phyloP scores from a whole-genome alignment of 495 filamentous ascomycete genomes.

The Chaetomium tenue region DNA sequence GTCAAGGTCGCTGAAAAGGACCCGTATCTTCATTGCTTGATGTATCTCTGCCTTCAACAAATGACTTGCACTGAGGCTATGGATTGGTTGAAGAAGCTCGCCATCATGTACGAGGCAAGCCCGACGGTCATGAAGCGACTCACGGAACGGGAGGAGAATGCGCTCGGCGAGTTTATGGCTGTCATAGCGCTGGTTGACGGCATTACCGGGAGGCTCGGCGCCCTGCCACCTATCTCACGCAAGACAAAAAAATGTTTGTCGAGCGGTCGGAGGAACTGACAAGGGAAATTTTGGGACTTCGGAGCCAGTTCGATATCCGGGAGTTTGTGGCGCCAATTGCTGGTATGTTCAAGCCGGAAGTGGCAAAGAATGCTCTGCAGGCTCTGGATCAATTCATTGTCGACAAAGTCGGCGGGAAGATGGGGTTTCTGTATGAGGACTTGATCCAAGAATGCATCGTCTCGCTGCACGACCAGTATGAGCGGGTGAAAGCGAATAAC shows the following conservation, averaged over 20 bases:
- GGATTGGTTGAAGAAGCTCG: constrained; percentile 32
- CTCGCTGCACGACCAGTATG: constrained; percentile 24
- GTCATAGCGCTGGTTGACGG: constrained; percentile 33
- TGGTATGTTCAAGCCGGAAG: constrained; percentile 33
- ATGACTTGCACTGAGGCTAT: constrained; percentile 25
- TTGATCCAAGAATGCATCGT: constrained; percentile 34
- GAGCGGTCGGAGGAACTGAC: constrained; percentile 29
- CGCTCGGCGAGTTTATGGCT: constrained; percentile 32
- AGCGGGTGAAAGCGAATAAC: constrained; percentile 25
- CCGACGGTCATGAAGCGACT: constrained; percentile 23
- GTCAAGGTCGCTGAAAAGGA: constrained; percentile 28
- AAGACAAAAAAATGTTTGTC: constrained; percentile 37
- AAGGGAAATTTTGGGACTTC: constrained; percentile 32
- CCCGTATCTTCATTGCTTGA: constrained; percentile 34
- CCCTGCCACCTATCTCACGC: constrained; percentile 32
- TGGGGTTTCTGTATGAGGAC: constrained; percentile 40
- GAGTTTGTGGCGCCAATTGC: constrained; percentile 38
- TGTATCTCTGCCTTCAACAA: constrained; percentile 36
- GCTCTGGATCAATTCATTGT: constrained; percentile 38
- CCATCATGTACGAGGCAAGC: constrained; percentile 24
- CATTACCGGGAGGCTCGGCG: constrained; percentile 21
- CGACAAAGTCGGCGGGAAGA: constrained; percentile 36
- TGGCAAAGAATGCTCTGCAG: constrained; percentile 35
- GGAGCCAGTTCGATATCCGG: constrained; percentile 34
- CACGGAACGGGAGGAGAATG: constrained; percentile 20